A percentile compares a stretch with the other conserved stretches of the same genome.
Evolutionary conservation across 352 stramenopile genomes (phyloP).

Genomic region (Phytophthora constricta): DNA sequence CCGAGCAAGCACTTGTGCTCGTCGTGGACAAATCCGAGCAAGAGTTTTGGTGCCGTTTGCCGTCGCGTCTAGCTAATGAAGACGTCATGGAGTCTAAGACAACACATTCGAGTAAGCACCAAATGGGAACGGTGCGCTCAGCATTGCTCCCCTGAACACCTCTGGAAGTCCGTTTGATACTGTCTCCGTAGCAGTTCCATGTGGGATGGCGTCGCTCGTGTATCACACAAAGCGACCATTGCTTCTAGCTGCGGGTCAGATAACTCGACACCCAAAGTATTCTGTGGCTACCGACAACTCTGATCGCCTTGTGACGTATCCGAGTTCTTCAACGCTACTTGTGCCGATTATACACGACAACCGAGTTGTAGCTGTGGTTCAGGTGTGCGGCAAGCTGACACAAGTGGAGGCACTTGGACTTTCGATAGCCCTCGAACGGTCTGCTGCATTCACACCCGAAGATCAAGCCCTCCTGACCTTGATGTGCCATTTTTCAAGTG

Average conservation of each 20-base stretch:
- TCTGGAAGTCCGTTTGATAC: not conserved
- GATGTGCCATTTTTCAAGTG: conserved; percentile 66
- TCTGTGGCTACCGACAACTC: conserved; percentile 63
- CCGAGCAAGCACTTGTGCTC: conserved; percentile 73
- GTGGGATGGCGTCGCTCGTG: conserved; percentile 69
- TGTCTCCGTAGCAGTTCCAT: conserved; percentile 26
- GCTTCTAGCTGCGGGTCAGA: conserved; percentile 58
- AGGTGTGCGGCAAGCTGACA: conserved; percentile 69
- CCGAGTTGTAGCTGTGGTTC: conserved; percentile 55
- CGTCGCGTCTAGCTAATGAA: conserved; percentile 15
- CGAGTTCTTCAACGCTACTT: conserved; percentile 65
- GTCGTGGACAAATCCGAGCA: conserved; percentile 75
- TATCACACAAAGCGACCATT: conserved; percentile 72
- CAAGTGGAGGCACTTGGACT: conserved; percentile 67
- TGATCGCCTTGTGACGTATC: conserved; percentile 61
- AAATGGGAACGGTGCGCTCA: conserved; percentile 51
- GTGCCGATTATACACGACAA: conserved; percentile 55
- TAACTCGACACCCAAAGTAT: conserved; percentile 54
- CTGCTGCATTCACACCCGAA: conserved; percentile 62
- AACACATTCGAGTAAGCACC: conserved; percentile 13
- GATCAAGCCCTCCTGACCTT: conserved; percentile 61
- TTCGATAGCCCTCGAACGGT: conserved; percentile 65
- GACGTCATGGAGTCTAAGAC: conserved; percentile 20
- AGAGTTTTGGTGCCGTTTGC: conserved; percentile 80
- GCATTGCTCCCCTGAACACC: conserved; percentile 38